These are phyloP conservation scores for Acephala macrosclerotiorum DNA, from an alignment of 2,329 filamentous ascomycete genomes.

Conservation along the genomic window DNA sequence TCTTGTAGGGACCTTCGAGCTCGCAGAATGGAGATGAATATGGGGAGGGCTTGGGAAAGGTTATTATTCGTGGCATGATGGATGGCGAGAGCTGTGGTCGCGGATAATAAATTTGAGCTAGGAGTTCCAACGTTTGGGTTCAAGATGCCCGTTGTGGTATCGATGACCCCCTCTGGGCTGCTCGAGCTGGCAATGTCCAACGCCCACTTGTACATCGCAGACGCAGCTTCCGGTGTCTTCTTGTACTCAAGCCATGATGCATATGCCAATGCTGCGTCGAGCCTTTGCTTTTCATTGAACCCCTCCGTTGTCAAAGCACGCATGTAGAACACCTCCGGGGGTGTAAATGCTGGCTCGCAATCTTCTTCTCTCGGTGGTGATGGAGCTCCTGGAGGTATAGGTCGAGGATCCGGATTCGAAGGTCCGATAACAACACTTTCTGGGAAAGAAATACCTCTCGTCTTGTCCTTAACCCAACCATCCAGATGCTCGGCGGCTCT, in stretches of 20 bases:
- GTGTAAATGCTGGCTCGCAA: constrained; percentile 71
- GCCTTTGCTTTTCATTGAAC: constrained; percentile 77
- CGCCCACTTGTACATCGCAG: constrained; percentile 77
- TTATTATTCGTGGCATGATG: constrained; percentile 77
- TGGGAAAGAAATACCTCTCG: constrained; percentile 71
- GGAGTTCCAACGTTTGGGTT: constrained; percentile 63
- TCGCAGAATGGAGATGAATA: constrained; percentile 84
- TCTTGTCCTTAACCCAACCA: constrained; percentile 76
- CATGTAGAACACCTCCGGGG: constrained; percentile 81
- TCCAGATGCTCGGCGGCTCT: constrained; percentile 82
- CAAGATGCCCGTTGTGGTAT: constrained; percentile 69
- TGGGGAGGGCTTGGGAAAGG: constrained; percentile 75
- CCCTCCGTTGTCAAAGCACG: constrained; percentile 83
- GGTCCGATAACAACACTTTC: constrained; percentile 79
- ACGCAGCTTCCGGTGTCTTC: constrained; percentile 67
- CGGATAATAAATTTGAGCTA: constrained; percentile 77
- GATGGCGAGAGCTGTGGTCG: constrained; percentile 79
- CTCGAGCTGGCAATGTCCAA: constrained; percentile 72
- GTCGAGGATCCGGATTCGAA: constrained; percentile 81
- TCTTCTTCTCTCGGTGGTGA: constrained; percentile 77
- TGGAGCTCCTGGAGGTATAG: constrained; percentile 69
- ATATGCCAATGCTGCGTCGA: constrained; percentile 84
- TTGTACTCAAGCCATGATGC: constrained; percentile 88
- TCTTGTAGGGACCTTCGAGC: constrained; percentile 70
- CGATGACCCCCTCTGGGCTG: constrained; percentile 60